Evolutionary conservation across 2,329 filamentous ascomycete species (phyloP).

Genomic region (Beauveria asiatica): DNA sequence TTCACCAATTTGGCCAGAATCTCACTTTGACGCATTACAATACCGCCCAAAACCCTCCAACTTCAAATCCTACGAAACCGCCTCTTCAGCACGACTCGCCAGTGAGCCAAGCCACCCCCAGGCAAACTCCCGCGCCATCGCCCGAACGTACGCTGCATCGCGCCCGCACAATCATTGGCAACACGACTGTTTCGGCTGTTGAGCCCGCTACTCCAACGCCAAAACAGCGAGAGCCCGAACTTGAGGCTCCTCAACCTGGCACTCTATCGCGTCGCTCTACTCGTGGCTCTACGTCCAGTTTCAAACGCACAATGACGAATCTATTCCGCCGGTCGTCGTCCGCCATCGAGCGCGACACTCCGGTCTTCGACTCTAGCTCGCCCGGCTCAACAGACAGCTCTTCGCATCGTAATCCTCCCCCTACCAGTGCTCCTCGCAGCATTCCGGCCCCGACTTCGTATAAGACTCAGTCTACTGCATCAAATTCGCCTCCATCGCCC

Average conservation of each 20-base stretch:
- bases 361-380: slow-evolving; percentile 15
- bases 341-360: slow-evolving; percentile 19
- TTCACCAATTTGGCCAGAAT: slow-evolving; percentile 30
- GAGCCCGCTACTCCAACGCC: slow-evolving; percentile 1
- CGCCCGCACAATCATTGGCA: slow-evolving; percentile 8
- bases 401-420: slow-evolving; percentile 21
- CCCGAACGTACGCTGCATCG: background rate
- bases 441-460: slow-evolving; percentile 20
- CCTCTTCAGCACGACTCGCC: slow-evolving; percentile 1
- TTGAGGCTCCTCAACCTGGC: slow-evolving; percentile 14
- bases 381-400: slow-evolving; percentile 13
- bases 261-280: slow-evolving; percentile 32
- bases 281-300: slow-evolving; percentile 34
- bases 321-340: slow-evolving; percentile 39
- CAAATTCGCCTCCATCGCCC: slow-evolving; percentile 43
- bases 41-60: slow-evolving; percentile 7
- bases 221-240: background rate
- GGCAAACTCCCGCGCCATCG: slow-evolving; percentile 10
- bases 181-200: background rate
- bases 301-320: slow-evolving; percentile 42
- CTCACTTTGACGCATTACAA: slow-evolving; percentile 6
- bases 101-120: slow-evolving; percentile 10
- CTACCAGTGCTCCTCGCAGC: slow-evolving; percentile 27
- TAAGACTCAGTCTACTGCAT: slow-evolving; percentile 40
- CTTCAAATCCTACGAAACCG: slow-evolving; percentile 3